Base-by-base conservation (phyloP, 345 rosid genomes). In the Arabis alpina region DNA sequence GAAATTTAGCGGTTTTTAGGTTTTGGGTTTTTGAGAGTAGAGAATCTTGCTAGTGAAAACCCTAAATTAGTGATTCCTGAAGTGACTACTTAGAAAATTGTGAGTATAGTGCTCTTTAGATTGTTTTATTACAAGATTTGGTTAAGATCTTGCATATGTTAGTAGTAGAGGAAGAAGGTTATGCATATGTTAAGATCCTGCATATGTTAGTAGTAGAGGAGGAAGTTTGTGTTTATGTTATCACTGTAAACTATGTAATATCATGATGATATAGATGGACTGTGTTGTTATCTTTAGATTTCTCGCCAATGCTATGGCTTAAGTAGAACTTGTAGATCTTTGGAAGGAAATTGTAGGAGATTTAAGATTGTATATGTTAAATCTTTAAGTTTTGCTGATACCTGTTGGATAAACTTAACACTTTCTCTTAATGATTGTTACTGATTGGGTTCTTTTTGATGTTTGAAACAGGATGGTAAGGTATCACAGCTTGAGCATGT, bases 401-500 rank as follows among this genome's bases (percentile, higher is more conserved):
- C 11, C 32, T 36, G 23, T 40, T 8, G 25, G 6, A 2, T 42
- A 43, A 14, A 43, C 0, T 51, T 51, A 2, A 3, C 4, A 24
- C 52, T 36, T 51, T 51, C 1, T 54, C 19, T 19, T 12, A 12
- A 12, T 32, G 64, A 24, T 24, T 56, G 64, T 57, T 13, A 58
- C 39, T 57, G 25, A 68, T 24, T 27, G 39, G 47, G 43, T 19
- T 42, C 9, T 36, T 27, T 0, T 12, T 11, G 24, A 32, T 69
- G 19, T 10, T 0, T 56, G 68, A 52, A 63, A 41, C 80, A 90
- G 98, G 98, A 90, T 79, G 97, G 98, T 42, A 93, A 88, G 84
- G 83, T 89, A 51, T 88, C 98, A 30, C 97, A 87, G 79, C 97
- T 92, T 57, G 98, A 92, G 82, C 98, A 92, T 82, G 93, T 90